Base-by-base conservation (phyloP, 192 early-diverging fungal genomes). In the Podila epicladia region DNA sequence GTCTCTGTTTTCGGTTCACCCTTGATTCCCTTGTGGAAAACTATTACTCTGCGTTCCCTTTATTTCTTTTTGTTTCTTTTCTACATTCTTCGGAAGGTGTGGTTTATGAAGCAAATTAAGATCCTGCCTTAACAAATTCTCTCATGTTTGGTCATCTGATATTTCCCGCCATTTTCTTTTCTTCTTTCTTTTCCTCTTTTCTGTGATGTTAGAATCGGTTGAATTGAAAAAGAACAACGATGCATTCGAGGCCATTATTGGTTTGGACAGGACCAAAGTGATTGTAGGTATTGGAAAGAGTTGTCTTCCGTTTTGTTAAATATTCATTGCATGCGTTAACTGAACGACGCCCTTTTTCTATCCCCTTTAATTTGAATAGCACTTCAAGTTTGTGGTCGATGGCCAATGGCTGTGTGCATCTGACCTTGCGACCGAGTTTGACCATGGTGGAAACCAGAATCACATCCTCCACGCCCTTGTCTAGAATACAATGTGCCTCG, bases 361-460 rank as follows among this genome's bases (percentile, higher is more conserved):
- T 29, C 3, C 50, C 26, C 17, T 20, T 45, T n/a, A 2, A 37
- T 65, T 24, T 20, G 37, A 17, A 64, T 32, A 78, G 75, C 19
- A 62, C 4, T 85, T 77, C 73, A 85, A 85, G 58, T 85, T 85
- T 35, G 58, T 85, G 22, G 78, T 85, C 7, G 83, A 85, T 77
- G 83, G 79, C 11, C 50, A 70, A 55, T 85, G 83, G 83, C 28
- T 20, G 24, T 85, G 80, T 58, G 58, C 79, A 15, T 64, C 67
- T 33, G 70, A 77, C 33, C 71, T 74, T 58, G 71, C 22, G 12
- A 72, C 80, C 55, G 71, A 70, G 28, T 67, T 24, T 55, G 83
- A 85, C 48, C 57, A 28, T 5, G 33, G 59, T 29, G 75, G 70
- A 26, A 72, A 79, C 35, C 24, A 62, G 32, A 79, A 79, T 38